Evolutionary conservation across 192 early-diverging fungal genomes (phyloP).

Genomic region (Entomortierella parvispora): DNA sequence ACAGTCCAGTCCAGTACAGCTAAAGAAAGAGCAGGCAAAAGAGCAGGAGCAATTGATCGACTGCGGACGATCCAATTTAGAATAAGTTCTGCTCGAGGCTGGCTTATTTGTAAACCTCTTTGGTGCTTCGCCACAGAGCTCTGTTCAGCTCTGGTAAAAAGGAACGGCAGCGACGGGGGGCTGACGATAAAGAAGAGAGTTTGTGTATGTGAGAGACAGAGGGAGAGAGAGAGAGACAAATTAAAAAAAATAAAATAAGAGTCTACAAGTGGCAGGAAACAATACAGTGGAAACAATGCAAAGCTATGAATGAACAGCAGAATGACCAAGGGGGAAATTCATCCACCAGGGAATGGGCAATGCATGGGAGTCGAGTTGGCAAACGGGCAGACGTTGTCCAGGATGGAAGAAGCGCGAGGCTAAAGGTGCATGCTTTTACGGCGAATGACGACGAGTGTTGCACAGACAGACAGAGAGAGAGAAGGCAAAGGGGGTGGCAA

Average conservation of each 20-base stretch:
- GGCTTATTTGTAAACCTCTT: too few species aligned
- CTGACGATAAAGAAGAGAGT: too few species aligned
- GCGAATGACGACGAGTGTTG: too few species aligned
- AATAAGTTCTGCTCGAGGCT: neutral
- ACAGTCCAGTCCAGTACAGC: neutral
- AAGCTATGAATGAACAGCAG: neutral
- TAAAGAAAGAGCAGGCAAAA: conserved; percentile 2
- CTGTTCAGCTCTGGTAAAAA: too few species aligned
- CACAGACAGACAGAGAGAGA: too few species aligned
- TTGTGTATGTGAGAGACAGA: neutral
- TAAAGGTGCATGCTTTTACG: neutral
- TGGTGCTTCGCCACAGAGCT: too few species aligned
- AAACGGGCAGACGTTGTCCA: neutral
- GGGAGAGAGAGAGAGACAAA: neutral
- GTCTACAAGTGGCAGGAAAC: neutral
- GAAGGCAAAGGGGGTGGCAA: too few species aligned
- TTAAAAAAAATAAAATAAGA: neutral
- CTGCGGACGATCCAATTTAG: neutral
- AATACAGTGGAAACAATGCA: neutral
- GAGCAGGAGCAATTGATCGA: neutral
- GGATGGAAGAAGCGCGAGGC: neutral
- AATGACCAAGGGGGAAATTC: neutral
- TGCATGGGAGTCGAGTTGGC: neutral
- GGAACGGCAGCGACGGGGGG: too few species aligned
- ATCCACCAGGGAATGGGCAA: neutral